Evolutionary conservation across 345 rosid genomes (phyloP), one percentile per base, ranked within the genome.

Genomic region (Hevea brasiliensis): DNA sequence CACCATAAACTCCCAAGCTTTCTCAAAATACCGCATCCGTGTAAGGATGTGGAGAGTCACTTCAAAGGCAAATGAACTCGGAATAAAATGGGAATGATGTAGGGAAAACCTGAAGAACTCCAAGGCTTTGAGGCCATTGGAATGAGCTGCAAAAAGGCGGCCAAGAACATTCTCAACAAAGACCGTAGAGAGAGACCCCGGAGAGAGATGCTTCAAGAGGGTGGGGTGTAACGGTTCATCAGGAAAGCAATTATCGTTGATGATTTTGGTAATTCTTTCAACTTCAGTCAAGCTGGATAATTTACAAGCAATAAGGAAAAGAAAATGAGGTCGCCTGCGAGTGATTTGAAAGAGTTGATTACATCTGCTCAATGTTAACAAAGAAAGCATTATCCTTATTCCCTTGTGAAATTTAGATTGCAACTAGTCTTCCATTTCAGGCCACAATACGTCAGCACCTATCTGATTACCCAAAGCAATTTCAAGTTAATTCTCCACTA

Each of bases 41-140:
- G 84, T 65, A 59, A 94, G 93, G 32, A 92, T 87, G 78, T 94
- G 98, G 45, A 94, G 89, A 3, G 97, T 87, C 78, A 88, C 92
- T 62, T 92, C 98, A 35, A 94, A 90, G 18, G 98, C 85, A 73
- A 84, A 89, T 0, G 87, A 66, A 24, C 83, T 88, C 9, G 93
- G 90, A 76, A 69, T 23, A 4, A 51, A 73, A n/a, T 77, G 84
- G 40, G 85, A 61, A 76, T 72, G 79, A 42, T 45, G 57, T 55
- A 85, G 78, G 29, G 83, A 79, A 64, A 82, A 85, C 14, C 79
- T 84, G 77, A 94, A 94, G 80, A 94, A 90, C 40, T 94, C 95
- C 61, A 92, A 78, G 63, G 97, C 97, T 79, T 94, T 94, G 17
- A 94, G 87, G 37, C 97, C 97, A 66, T 92, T 94, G 62, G 91